Base-by-base conservation (phyloP, 176 grass and related monocot species). In the Rhynchospora tenuis region DNA sequence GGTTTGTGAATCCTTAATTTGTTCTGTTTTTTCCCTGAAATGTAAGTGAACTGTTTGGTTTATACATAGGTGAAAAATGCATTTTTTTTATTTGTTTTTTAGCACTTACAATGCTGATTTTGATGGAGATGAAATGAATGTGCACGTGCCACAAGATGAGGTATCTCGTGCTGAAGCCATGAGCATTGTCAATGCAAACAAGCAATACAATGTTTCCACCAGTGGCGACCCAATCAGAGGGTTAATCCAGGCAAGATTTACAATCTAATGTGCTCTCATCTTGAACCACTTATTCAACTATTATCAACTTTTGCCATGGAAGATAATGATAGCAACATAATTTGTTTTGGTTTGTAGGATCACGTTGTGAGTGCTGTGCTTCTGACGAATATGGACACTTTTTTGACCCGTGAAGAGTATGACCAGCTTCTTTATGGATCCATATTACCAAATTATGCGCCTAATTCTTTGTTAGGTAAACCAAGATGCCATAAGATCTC, bases 81-180 rank as follows among this genome's bases (percentile, higher is more conserved):
- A 17, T 7, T 75, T 13, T 73, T 26, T 88, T 85, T 47, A 4
- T 38, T 38, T 1, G 26, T 69, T 79, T 82, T 90, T 63, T 86
- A 98, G 95, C 67, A 98, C 95, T 52, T 98, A 98, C 86, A 98
- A 98, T 98, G 95, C 95, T 84, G 95, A 98, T 98, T 98, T 98
- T 94, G 95, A 98, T 52, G 95, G 95, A 78, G 95, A 98, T 88
- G 95, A 98, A 86, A 98, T 98, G 95, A 98, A 98, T 79, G 92
- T 98, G 50, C 95, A 98, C 81, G 77, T 98, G 33, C 95, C 92
- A 17, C 95, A 98, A 93, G 95, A 98, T 91, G 95, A 98, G 90
- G 90, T 98, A 89, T 92, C 95, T 57, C 95, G 95, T 3, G 85
- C 95, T 79, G 95, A 98, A 63, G 92, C 95, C 55, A 87, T 94